phyloP scores from a whole-genome alignment of 148 eudicot species.

The Rhododendron griersonianum region DNA sequence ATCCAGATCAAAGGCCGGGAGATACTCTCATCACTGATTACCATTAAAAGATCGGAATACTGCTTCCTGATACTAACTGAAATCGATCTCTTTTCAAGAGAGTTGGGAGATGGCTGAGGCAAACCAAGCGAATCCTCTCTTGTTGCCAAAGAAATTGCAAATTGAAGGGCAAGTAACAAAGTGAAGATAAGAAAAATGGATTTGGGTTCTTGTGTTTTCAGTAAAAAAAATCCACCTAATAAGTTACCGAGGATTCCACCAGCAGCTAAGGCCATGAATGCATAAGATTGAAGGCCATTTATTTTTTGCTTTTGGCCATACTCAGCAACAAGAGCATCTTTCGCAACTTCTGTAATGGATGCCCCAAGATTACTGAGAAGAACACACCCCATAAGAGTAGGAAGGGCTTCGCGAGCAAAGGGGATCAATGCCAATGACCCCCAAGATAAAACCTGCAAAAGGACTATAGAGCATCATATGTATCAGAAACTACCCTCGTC shows the following conservation, averaged over 20 bases:
- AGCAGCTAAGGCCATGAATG: slow-evolving; percentile 86
- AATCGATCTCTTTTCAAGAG: slow-evolving; percentile 19
- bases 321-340: slow-evolving; percentile 89
- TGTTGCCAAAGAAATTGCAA: slow-evolving; percentile 36
- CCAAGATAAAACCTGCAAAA: slow-evolving; percentile 90
- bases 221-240: slow-evolving; percentile 61
- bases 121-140: slow-evolving; percentile 67
- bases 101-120: slow-evolving; percentile 22
- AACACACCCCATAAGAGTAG: slow-evolving; percentile 67
- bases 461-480: slow-evolving; percentile 35
- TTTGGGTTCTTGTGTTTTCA: slow-evolving; percentile 49
- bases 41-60: slow-evolving; percentile 51
- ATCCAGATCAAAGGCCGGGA: slow-evolving; percentile 63
- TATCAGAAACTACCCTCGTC: not conserved
- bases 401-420: slow-evolving; percentile 52
- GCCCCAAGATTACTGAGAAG: slow-evolving; percentile 88
- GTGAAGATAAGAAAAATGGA: slow-evolving; percentile 55
- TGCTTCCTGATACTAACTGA: slow-evolving; percentile 42
- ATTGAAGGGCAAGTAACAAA: slow-evolving; percentile 45
- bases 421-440: slow-evolving; percentile 69
- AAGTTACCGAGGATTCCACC: slow-evolving; percentile 84
- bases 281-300: slow-evolving; percentile 77
- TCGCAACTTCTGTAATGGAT: slow-evolving; percentile 81
- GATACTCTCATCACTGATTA: slow-evolving; percentile 44
- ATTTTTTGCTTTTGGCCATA: slow-evolving; percentile 70